phyloP scores from a whole-genome alignment of 116 monocot genomes.

The Iris pallida region DNA sequence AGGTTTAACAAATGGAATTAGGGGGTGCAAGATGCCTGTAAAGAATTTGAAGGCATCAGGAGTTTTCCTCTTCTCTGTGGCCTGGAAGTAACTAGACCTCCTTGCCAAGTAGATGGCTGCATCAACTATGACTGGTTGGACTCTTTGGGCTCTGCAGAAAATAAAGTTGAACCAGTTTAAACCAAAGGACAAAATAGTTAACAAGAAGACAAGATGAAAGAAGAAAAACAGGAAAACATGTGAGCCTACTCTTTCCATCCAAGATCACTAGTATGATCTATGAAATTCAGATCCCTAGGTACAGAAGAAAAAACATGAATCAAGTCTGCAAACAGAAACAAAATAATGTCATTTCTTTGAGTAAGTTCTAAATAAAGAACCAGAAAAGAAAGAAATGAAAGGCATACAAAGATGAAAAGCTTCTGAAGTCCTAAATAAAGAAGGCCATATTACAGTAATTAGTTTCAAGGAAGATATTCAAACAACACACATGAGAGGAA shows the following conservation, averaged over 20 bases:
- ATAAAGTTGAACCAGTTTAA: slow-evolving; percentile 4
- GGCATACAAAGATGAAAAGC: too few relatives aligned
- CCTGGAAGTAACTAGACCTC: slow-evolving; percentile 66
- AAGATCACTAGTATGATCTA: slow-evolving; percentile 68
- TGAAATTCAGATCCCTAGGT: slow-evolving; percentile 65
- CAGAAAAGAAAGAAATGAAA: background rate
- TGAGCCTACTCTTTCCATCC: slow-evolving; percentile 71
- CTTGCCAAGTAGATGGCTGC: slow-evolving; percentile 82
- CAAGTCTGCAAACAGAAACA: slow-evolving; percentile 46
- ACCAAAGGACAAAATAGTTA: background rate
- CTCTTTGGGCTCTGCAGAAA: slow-evolving; percentile 66
- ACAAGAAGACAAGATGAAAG: background rate
- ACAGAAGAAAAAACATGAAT: slow-evolving; percentile 69
- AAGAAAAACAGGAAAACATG: background rate
- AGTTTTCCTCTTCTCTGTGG: slow-evolving; percentile 61
- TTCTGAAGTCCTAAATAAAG: too few relatives aligned
- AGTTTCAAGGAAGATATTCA: background rate
- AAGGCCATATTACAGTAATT: too few relatives aligned
- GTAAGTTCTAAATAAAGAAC: background rate
- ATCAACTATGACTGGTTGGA: slow-evolving; percentile 91
- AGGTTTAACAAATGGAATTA: background rate
- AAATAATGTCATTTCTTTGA: background rate
- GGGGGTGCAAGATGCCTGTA: slow-evolving; percentile 45
- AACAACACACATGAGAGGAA: background rate
- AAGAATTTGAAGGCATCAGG: slow-evolving; percentile 95